Evolutionary conservation across 2,329 filamentous ascomycete genomes (phyloP).

Genomic region (Xylaria sp.): DNA sequence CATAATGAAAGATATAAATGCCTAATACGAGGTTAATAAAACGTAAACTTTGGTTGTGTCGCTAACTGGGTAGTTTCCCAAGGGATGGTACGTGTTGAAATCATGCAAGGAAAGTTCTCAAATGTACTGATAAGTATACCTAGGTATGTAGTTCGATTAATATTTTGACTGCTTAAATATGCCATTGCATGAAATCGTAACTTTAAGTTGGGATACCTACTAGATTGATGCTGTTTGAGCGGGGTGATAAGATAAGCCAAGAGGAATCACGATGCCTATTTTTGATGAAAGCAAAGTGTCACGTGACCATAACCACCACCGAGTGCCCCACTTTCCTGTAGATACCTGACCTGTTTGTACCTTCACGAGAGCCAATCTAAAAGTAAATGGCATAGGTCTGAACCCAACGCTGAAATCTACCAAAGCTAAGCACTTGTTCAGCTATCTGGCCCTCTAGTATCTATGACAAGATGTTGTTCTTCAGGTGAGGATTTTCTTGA

Average conservation of each 20-base stretch:
- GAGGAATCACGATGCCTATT: background rate
- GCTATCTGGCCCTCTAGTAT: background rate
- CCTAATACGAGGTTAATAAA: background rate
- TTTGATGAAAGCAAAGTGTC: conserved; percentile 4
- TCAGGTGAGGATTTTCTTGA: conserved; percentile 34
- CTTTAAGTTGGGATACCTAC: background rate
- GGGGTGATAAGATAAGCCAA: conserved; percentile 29
- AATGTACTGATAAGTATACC: background rate
- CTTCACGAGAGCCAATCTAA: background rate
- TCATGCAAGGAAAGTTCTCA: background rate
- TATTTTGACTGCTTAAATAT: background rate
- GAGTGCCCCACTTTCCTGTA: conserved; percentile 13
- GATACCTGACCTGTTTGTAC: conserved; percentile 18
- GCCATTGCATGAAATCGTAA: background rate
- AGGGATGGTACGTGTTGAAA: background rate
- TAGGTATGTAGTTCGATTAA: background rate
- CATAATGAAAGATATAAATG: background rate
- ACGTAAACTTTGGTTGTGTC: background rate
- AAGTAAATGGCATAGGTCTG: conserved; percentile 12
- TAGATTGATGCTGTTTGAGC: background rate
- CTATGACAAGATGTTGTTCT: conserved; percentile 38
- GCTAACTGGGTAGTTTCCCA: background rate
- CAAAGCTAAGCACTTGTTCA: background rate
- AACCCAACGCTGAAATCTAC: background rate
- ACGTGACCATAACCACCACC: conserved; percentile 25